Evolutionary conservation across 2,329 filamentous ascomycete genomes (phyloP), one percentile per base, ranked within the genome.

Genomic region (Didymella keratinophila): DNA sequence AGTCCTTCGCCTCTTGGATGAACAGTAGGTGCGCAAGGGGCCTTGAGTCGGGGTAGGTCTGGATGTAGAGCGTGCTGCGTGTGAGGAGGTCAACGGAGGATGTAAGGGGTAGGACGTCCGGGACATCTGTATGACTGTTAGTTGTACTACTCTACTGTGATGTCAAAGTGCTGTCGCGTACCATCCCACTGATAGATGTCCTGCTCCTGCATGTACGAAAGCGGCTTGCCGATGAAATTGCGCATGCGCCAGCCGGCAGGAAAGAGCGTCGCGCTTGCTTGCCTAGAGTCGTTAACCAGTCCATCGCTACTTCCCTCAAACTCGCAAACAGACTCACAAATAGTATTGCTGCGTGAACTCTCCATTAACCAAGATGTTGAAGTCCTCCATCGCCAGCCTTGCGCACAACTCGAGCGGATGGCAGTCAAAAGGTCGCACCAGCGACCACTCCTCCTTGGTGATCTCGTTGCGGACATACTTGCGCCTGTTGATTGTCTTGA

Each of bases 251-350:
- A 85, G 8, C 83, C 83, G 0, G 82, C 79, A 1, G 83, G 83
- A 61, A 84, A 84, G 5, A 84, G 71, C 14, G 81, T 84, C 5
- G 83, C 82, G 44, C 81, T 82, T 23, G 82, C 83, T 52, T 78
- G 76, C 27, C 80, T 82, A 39, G 27, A 16, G 30, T 6, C 10
- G 1, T 37, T 20, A 1, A 39, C 55, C 21, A 45, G 46, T 41
- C n/a, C 10, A 20, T 11, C 16, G 10, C 23, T 10, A n/a, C 14
- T 1, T 43, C 18, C 8, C 16, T 2, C 2, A 1, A 5, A 14
- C 23, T 43, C 18, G 16, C 5, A 21, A 9, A 11, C 20, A 10
- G 11, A 68, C 72, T 78, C 60, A 75, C 80, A 85, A 66, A 52
- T 80, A 79, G 61, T 83, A 81, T 56, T 82, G 77, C 9, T 75